Conservation (phyloP, 768 basidiomycete genomes). For the Galerina marginata region DNA sequence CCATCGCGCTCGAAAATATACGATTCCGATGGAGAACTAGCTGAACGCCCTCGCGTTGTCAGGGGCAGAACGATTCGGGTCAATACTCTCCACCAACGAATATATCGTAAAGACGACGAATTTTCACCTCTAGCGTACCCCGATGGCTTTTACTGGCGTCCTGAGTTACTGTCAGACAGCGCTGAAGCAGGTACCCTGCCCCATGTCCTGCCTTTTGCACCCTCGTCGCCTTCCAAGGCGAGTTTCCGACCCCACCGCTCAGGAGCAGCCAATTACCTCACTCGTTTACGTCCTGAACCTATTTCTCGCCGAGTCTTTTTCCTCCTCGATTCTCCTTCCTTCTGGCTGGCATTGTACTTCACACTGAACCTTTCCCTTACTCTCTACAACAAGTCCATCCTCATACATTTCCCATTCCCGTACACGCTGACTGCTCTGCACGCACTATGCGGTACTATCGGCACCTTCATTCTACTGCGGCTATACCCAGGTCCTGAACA, state of each 20-base stretch:
- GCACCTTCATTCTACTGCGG: slow-evolving; percentile 71
- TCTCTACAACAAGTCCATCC: slow-evolving; percentile 92
- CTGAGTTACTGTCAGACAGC: neutral
- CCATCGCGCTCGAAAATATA: neutral
- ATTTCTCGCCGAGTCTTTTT: slow-evolving; percentile 1
- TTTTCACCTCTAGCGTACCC: slow-evolving; percentile 14
- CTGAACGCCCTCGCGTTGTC: slow-evolving; percentile 11
- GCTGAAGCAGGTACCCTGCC: slow-evolving; percentile 12
- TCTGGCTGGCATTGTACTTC: slow-evolving; percentile 87
- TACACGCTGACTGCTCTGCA: slow-evolving; percentile 95
- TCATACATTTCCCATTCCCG: slow-evolving; percentile 93
- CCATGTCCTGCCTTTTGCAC: neutral
- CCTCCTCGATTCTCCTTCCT: slow-evolving; percentile 25
- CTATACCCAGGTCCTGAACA: slow-evolving; percentile 14
- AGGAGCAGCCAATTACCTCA: neutral
- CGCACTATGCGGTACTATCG: slow-evolving; percentile 83
- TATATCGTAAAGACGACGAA: slow-evolving; percentile 18
- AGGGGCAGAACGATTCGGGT: slow-evolving; percentile 17
- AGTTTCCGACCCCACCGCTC: slow-evolving; percentile 4
- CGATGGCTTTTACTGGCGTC: slow-evolving; percentile 2
- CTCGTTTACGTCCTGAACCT: neutral
- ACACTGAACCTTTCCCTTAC: slow-evolving; percentile 90
- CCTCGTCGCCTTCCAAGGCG: neutral
- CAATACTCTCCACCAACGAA: slow-evolving; percentile 24
- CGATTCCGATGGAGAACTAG: slow-evolving; percentile 7